phyloP scores from a whole-genome alignment of 2,329 filamentous ascomycete species.

The Alternaria sp. region DNA sequence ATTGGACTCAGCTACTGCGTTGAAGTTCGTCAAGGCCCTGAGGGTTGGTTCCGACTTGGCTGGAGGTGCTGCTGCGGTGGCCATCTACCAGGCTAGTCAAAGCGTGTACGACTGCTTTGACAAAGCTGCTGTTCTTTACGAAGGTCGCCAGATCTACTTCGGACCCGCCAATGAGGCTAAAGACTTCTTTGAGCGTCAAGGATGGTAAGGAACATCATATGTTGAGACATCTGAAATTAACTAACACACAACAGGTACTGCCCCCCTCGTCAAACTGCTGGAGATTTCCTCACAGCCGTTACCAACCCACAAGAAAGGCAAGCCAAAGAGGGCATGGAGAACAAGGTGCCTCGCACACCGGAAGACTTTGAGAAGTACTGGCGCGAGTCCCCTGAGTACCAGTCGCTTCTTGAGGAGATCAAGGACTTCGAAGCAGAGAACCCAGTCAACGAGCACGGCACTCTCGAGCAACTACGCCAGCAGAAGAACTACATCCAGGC shows the following conservation, averaged over 20 bases:
- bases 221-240: not conserved
- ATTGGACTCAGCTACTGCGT: slow-evolving; percentile 57
- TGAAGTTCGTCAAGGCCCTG: slow-evolving; percentile 64
- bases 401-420: slow-evolving; percentile 56
- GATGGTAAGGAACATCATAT: slow-evolving; percentile 55
- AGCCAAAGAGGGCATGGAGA: slow-evolving; percentile 51
- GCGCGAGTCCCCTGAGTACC: slow-evolving; percentile 58
- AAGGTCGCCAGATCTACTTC: slow-evolving; percentile 79
- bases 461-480: slow-evolving; percentile 43
- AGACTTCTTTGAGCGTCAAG: slow-evolving; percentile 70
- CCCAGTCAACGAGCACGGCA: slow-evolving; percentile 51
- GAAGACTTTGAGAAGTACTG: slow-evolving; percentile 59
- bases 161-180: slow-evolving; percentile 67
- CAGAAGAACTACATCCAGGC: slow-evolving; percentile 60
- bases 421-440: slow-evolving; percentile 57
- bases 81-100: slow-evolving; percentile 62
- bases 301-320: slow-evolving; percentile 59
- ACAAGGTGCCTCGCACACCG: slow-evolving; percentile 55
- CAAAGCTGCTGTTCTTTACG: slow-evolving; percentile 75
- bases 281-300: slow-evolving; percentile 78
- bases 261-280: slow-evolving; percentile 70
- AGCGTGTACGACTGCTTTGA: slow-evolving; percentile 70
- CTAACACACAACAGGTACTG: slow-evolving; percentile 52
- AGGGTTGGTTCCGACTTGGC: slow-evolving; percentile 58
- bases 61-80: slow-evolving; percentile 60